Evolutionary conservation across 2,329 filamentous ascomycete genomes (phyloP).

Genomic region (Botryotinia globosa): DNA sequence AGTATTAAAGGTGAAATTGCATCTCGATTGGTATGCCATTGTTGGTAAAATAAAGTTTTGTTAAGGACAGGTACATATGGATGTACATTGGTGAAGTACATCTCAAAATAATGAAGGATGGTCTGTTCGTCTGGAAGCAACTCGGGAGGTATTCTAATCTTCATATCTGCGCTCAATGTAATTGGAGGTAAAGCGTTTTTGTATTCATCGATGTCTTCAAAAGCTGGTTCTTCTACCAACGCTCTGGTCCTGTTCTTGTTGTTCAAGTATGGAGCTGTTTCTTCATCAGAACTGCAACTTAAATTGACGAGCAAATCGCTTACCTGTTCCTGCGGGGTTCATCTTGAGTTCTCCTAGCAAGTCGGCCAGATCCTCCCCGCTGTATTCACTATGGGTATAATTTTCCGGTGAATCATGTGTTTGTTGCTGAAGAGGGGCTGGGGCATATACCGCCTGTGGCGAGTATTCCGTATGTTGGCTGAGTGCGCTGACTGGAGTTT

Average conservation of each 20-base stretch:
- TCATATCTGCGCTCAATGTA: slow-evolving; percentile 65
- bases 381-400: slow-evolving; percentile 62
- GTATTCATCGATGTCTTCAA: slow-evolving; percentile 71
- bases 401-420: slow-evolving; percentile 46
- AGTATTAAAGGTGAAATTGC: slow-evolving; percentile 85
- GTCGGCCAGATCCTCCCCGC: slow-evolving; percentile 66
- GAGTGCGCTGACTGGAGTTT: slow-evolving; percentile 49
- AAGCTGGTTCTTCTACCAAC: slow-evolving; percentile 58
- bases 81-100: slow-evolving; percentile 88
- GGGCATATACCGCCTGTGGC: slow-evolving; percentile 51
- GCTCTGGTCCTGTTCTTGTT: slow-evolving; percentile 50
- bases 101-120: slow-evolving; percentile 78
- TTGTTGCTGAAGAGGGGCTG: slow-evolving; percentile 45
- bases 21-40: slow-evolving; percentile 82
- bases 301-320: slow-evolving; percentile 36
- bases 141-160: slow-evolving; percentile 84
- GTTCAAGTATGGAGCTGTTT: slow-evolving; percentile 77
- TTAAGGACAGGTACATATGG: slow-evolving; percentile 90
- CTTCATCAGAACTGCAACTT: slow-evolving; percentile 20
- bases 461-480: slow-evolving; percentile 52
- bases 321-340: slow-evolving; percentile 82
- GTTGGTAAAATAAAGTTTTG: slow-evolving; percentile 76
- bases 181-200: slow-evolving; percentile 68
- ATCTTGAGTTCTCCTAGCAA: slow-evolving; percentile 84
- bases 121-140: slow-evolving; percentile 89